Conservation (phyloP, 768 basidiomycete genomes). For the Thelephora aurantiotincta region DNA sequence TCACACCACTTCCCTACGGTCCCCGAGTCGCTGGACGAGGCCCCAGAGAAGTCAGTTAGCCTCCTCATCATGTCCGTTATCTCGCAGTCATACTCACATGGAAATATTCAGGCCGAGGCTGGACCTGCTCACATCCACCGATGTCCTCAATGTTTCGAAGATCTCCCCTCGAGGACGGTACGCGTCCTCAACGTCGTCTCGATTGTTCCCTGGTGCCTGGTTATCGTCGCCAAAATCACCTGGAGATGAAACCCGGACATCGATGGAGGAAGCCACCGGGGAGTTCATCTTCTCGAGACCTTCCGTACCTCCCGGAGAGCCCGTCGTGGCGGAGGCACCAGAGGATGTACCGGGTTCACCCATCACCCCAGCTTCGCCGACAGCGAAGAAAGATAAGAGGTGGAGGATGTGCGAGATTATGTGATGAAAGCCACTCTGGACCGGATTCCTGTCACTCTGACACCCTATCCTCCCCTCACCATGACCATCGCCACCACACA, state of each 20-base stretch:
- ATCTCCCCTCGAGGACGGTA: constrained; percentile 16
- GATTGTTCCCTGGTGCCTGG: constrained; percentile 46
- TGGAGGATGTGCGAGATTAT: constrained; percentile 16
- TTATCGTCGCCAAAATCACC: constrained; percentile 22
- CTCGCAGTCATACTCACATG: constrained; percentile 7
- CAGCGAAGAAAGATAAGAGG: constrained; percentile 11
- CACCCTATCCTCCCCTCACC: no score
- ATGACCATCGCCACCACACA: no score
- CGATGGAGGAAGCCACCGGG: constrained; percentile 35
- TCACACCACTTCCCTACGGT: constrained; percentile 7
- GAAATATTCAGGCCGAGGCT: constrained; percentile 7
- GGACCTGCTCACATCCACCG: not conserved
- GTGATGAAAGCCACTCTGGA: constrained; percentile 6
- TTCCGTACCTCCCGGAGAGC: constrained; percentile 1
- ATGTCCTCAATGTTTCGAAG: constrained; percentile 12
- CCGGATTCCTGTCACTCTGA: no score
- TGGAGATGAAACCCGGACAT: constrained; percentile 28
- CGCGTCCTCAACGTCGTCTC: constrained; percentile 42
- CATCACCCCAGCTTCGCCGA: constrained; percentile 7
- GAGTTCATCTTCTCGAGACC: constrained; percentile 22
- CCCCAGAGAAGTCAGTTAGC: constrained; percentile 12
- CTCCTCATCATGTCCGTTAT: constrained; percentile 12
- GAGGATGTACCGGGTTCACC: constrained; percentile 4
- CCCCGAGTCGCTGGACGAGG: not conserved
- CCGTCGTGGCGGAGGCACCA: constrained; percentile 9